Evolutionary conservation across 2,329 filamentous ascomycete species (phyloP).

Genomic region (Metarhizium humberi): DNA sequence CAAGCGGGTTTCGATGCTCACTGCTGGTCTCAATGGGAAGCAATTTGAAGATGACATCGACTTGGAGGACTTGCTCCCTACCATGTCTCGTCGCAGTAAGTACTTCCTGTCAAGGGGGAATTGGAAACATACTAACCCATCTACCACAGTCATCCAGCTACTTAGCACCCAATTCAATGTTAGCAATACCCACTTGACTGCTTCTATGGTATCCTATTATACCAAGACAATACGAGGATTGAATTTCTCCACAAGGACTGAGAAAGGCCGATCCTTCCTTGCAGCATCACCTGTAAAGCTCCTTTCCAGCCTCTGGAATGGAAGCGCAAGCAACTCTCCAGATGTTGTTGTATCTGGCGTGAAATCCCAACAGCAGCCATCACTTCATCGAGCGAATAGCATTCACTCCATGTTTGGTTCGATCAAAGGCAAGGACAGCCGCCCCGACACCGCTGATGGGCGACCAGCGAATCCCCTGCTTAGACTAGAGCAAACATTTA

Average conservation of each 20-base stretch:
- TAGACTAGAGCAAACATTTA: conserved; percentile 75
- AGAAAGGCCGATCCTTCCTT: conserved; percentile 60
- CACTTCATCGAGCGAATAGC: conserved; percentile 34
- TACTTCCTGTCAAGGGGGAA: neutral
- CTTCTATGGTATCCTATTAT: conserved; percentile 67
- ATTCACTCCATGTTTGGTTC: conserved; percentile 48
- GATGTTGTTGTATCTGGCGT: conserved; percentile 18
- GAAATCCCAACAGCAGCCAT: conserved; percentile 32
- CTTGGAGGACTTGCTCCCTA: conserved; percentile 62
- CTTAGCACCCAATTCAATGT: conserved; percentile 62
- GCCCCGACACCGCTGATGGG: conserved; percentile 33
- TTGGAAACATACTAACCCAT: neutral
- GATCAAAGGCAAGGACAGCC: conserved; percentile 34
- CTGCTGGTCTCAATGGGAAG: conserved; percentile 57
- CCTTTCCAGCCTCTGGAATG: conserved; percentile 70
- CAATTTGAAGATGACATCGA: conserved; percentile 67
- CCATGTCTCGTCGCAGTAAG: conserved; percentile 65
- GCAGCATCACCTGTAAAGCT: conserved; percentile 85
- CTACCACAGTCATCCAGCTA: conserved; percentile 57
- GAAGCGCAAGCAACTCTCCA: conserved; percentile 36
- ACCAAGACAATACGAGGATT: conserved; percentile 67
- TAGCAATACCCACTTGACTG: conserved; percentile 53
- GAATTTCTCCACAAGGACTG: conserved; percentile 46
- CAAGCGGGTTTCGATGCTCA: conserved; percentile 39
- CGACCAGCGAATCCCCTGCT: conserved; percentile 56